phyloP scores from a whole-genome alignment of 1,139 yeast genomes.

The Citeromyces hawaiiensis region DNA sequence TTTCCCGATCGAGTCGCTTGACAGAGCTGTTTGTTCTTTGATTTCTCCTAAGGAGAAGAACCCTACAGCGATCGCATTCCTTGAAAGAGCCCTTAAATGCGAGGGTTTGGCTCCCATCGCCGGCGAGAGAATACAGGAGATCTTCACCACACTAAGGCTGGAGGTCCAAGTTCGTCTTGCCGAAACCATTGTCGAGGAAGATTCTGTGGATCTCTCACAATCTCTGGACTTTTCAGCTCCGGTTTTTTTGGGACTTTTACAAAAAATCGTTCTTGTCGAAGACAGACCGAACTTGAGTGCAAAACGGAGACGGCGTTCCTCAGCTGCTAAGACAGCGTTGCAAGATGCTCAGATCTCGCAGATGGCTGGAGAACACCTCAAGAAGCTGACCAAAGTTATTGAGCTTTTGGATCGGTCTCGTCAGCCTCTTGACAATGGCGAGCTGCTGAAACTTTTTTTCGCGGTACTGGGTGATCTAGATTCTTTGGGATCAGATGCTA shows the following conservation, averaged over 20 bases:
- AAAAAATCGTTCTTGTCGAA: no score
- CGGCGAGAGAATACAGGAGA: slow-evolving; percentile 32
- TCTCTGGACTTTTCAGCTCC: slow-evolving; percentile 31
- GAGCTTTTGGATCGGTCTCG: slow-evolving; percentile 54
- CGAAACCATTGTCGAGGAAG: slow-evolving; percentile 43
- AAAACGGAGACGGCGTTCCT: slow-evolving; percentile 70
- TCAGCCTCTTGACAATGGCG: slow-evolving; percentile 29
- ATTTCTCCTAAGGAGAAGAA: slow-evolving; percentile 48
- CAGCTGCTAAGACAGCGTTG: slow-evolving; percentile 61
- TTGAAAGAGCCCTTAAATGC: slow-evolving; percentile 33
- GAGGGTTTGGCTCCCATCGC: slow-evolving; percentile 38
- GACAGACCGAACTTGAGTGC: slow-evolving; percentile 14
- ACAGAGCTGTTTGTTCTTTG: slow-evolving; percentile 36
- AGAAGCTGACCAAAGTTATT: slow-evolving; percentile 63
- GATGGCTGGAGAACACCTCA: slow-evolving; percentile 67
- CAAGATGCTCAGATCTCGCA: slow-evolving; percentile 53
- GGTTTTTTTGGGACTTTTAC: slow-evolving; percentile 32
- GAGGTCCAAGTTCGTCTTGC: slow-evolving; percentile 48
- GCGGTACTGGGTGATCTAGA: slow-evolving; percentile 73
- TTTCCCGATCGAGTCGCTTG: slow-evolving; percentile 37
- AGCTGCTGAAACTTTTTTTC: slow-evolving; percentile 45
- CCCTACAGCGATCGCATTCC: slow-evolving; percentile 43
- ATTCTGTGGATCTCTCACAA: slow-evolving; percentile 12
- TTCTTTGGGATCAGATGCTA: slow-evolving; percentile 82
- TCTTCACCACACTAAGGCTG: slow-evolving; percentile 42